Evolutionary conservation across 2,329 filamentous ascomycete genomes (phyloP).

Genomic region (Hypomyces rosellus): DNA sequence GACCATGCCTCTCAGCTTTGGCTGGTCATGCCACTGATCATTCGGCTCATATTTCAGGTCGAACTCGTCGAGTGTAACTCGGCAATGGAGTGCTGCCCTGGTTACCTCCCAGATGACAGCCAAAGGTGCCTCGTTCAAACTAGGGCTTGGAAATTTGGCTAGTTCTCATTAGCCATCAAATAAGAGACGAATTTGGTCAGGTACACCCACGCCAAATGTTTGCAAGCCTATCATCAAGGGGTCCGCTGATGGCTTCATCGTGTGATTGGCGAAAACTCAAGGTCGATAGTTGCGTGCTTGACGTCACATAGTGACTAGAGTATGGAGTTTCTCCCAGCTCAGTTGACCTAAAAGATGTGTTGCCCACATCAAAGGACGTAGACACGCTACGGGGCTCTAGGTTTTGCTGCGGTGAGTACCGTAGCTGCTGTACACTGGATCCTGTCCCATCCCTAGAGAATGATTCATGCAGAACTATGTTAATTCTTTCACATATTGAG

Average conservation of each 20-base stretch:
- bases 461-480: constrained; percentile 11
- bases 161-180: background rate
- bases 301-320: background rate
- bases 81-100: constrained; percentile 41
- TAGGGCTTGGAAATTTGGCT: constrained; percentile 33
- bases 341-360: too few species aligned
- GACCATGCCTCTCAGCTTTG: constrained; percentile 36
- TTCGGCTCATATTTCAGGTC: constrained; percentile 28
- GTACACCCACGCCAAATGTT: constrained; percentile 35
- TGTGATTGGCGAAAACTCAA: background rate
- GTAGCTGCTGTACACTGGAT: too few species aligned
- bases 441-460: constrained; percentile 2
- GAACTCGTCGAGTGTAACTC: constrained; percentile 31
- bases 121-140: constrained; percentile 39
- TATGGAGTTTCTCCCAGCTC: background rate
- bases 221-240: constrained; percentile 23
- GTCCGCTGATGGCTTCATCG: background rate
- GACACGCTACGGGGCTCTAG: too few species aligned
- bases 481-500: constrained; percentile 7
- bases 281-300: background rate
- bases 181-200: background rate
- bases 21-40: constrained; percentile 38
- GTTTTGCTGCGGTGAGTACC: too few species aligned
- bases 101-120: constrained; percentile 48
- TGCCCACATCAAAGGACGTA: too few species aligned